phyloP scores from a whole-genome alignment of 2,329 filamentous ascomycete genomes.

The Fusarium subtropicale region DNA sequence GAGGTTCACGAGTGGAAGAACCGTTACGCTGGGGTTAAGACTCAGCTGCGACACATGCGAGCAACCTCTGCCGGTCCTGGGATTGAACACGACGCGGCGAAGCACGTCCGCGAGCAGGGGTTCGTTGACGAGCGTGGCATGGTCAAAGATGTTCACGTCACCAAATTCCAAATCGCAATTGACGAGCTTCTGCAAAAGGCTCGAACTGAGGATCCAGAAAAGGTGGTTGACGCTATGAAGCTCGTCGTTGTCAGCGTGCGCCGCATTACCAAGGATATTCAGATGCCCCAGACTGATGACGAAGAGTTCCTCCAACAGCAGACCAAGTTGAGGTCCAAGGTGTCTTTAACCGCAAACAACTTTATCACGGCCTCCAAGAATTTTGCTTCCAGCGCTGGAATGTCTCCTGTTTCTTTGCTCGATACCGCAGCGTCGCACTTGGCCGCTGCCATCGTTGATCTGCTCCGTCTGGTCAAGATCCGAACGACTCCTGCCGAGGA shows the following conservation, averaged over 20 bases:
- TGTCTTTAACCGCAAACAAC: constrained; percentile 95
- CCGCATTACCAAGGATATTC: constrained; percentile 85
- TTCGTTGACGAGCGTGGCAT: constrained; percentile 79
- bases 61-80: constrained; percentile 81
- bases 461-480: constrained; percentile 87
- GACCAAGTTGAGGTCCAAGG: constrained; percentile 78
- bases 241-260: constrained; percentile 84
- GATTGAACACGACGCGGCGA: constrained; percentile 76
- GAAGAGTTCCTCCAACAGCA: constrained; percentile 68
- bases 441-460: constrained; percentile 84
- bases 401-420: constrained; percentile 91
- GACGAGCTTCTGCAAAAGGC: constrained; percentile 88
- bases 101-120: constrained; percentile 72
- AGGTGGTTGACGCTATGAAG: constrained; percentile 88
- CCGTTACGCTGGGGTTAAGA: constrained; percentile 88
- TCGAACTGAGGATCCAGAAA: constrained; percentile 76
- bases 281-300: constrained; percentile 65
- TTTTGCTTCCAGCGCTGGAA: constrained; percentile 82
- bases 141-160: constrained; percentile 92
- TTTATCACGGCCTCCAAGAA: constrained; percentile 96
- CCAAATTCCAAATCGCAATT: constrained; percentile 93
- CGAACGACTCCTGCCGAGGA: constrained; percentile 79
- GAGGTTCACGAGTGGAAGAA: constrained; percentile 92
- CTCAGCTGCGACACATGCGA: constrained; percentile 84
- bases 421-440: constrained; percentile 95